phyloP scores from a whole-genome alignment of 495 filamentous ascomycete species.

The Penicillium atrosanguineum region DNA sequence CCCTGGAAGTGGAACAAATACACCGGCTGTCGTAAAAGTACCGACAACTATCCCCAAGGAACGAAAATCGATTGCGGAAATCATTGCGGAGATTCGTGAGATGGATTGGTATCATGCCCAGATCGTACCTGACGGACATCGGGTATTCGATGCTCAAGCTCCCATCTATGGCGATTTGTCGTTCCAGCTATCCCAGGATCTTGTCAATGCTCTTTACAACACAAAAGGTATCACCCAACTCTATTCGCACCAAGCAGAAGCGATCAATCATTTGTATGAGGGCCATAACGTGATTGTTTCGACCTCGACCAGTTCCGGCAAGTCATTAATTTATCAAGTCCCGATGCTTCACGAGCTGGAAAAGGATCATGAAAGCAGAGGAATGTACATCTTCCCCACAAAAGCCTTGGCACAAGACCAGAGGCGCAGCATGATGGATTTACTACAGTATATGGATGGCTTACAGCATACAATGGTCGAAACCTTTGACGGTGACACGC shows the following conservation, averaged over 20 bases:
- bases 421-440: constrained; percentile 78
- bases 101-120: constrained; percentile 87
- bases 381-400: constrained; percentile 98
- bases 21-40: constrained; percentile 41
- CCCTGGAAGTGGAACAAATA: constrained; percentile 46
- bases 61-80: constrained; percentile 77
- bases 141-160: constrained; percentile 86
- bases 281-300: constrained; percentile 88
- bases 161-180: constrained; percentile 80
- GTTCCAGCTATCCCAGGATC: constrained; percentile 81
- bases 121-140: constrained; percentile 91
- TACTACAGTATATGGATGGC: constrained; percentile 74
- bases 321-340: constrained; percentile 94
- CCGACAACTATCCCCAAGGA: constrained; percentile 77
- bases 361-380: constrained; percentile 68
- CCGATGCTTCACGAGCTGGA: constrained; percentile 90
- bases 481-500: constrained; percentile 94
- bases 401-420: constrained; percentile 98
- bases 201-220: constrained; percentile 95
- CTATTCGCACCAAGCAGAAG: constrained; percentile 94
- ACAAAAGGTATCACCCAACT: constrained; percentile 78
- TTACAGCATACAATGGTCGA: constrained; percentile 78
- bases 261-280: constrained; percentile 83
- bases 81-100: constrained; percentile 77
- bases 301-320: constrained; percentile 94